Evolutionary conservation across 805 yeast genomes (phyloP), one percentile per base, ranked within the genome.

Genomic region (Metschnikowia orientalis): DNA sequence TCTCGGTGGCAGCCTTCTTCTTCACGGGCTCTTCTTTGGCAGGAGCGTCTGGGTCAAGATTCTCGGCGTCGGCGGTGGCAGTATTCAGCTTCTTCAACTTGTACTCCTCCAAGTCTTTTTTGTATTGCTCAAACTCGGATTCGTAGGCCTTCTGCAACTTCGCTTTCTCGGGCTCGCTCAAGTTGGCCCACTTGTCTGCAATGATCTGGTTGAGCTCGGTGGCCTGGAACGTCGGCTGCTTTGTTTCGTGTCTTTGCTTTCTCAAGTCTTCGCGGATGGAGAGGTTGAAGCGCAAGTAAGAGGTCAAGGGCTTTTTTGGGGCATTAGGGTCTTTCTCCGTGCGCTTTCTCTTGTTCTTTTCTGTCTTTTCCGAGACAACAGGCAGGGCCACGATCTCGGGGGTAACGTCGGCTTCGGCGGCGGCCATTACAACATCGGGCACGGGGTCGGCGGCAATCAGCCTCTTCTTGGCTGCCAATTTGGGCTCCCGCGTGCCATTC

Each of bases 291-390:
- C 70, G 69, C 58, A 90, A 84, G 65, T 79, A 89, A 27, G 85
- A 82, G 14, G 96, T 88, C 52, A 86, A 68, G 10, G 98, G 97
- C 53, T 88, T 88, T 70, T 85, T 87, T 39, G 98, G 98, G 27
- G 95, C 96, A 51, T 84, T 81, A 32, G 97, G 97, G 60, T 90
- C 97, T 48, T 61, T 68, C 33, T 61, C 69, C 23, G 56, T 64
- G 49, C 67, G 70, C 50, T 63, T 67, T 50, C 73, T 76, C 61
- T 75, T 80, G 37, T 57, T 59, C 45, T 65, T 68, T 56, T 68
- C 69, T 6, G 37, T 34, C 29, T 34, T 34, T n/a, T 34, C 37
- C 14, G 35, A 12, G 29, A 29, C 29, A 14, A 22, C 41, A 14
- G 25, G 28, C 6, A 30, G 26, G 13, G 26, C 25, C 6, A 18